Base-by-base conservation (phyloP, 2,329 filamentous ascomycete species). In the Penicillium oxalicum region DNA sequence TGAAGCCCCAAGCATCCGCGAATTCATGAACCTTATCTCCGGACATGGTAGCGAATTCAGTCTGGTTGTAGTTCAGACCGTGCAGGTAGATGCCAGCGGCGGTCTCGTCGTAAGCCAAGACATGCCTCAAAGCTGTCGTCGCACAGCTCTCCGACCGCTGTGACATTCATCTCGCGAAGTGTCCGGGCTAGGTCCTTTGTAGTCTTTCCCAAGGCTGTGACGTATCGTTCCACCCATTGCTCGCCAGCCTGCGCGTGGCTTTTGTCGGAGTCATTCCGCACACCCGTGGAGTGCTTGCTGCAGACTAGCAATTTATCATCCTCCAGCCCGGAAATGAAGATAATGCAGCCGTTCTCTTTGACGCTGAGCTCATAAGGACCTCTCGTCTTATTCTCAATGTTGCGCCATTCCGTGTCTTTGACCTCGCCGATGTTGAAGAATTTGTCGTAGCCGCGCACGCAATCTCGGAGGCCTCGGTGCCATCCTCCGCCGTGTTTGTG, bases 301-400 rank as follows among this genome's bases (percentile, higher is more conserved):
- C 91, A 97, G n/a, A 98, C 91, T 6, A 98, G 76, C 8, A 98
- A 75, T 1, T 88, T 89, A 33, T 82, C 91, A 61, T 96, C 91
- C 61, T 94, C 88, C 24, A 98, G 76, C 11, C 91, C 93, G 12
- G 90, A 86, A 39, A 98, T 83, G 74, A 98, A 98, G 59, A 98
- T 96, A 69, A 98, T 98, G 70, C 93, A 98, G n/a, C 93, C 93
- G 62, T 98, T 98, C 71, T 98, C 93, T 73, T 98, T 98, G 45
- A 97, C 82, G 49, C 90, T 97, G 48, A 98, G 74, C 71, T 98
- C 93, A 61, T 97, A 98, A 0, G 93, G 93, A 0, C 89, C 90
- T 55, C 81, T 74, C 0, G 93, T 97, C 48, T 86, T 78, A 27
- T 71, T 70, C 63, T 86, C 76, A 51, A 98, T 88, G 62, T 86